These are phyloP conservation scores for Verticillium longisporum DNA, from an alignment of 2,329 filamentous ascomycete genomes.

Conservation along the genomic window DNA sequence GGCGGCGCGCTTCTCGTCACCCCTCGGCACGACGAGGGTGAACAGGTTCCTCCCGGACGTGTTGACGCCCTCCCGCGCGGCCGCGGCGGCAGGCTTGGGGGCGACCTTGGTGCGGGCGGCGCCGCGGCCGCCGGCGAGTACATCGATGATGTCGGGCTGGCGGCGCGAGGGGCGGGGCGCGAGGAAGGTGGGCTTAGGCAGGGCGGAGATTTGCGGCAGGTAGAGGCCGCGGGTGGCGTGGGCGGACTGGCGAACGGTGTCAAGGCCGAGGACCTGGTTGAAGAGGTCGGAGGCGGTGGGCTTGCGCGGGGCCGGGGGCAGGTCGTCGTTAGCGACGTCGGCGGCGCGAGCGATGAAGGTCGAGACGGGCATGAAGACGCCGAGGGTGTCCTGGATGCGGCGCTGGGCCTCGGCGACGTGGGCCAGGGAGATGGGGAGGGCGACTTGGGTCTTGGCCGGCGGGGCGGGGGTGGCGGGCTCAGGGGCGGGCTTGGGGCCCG, in stretches of 20 bases:
- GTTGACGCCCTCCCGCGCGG: slow-evolving; percentile 28
- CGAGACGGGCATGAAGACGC: slow-evolving; percentile 74
- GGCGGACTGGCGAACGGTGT: slow-evolving; percentile 30
- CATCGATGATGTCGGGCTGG: slow-evolving; percentile 71
- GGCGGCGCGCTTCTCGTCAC: slow-evolving; percentile 74
- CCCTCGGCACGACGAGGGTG: slow-evolving; percentile 69
- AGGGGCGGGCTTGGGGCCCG: slow-evolving; percentile 18
- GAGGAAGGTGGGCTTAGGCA: slow-evolving; percentile 35
- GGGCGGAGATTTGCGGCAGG: slow-evolving; percentile 61
- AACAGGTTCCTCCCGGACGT: slow-evolving; percentile 67
- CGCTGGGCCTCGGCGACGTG: slow-evolving; percentile 76
- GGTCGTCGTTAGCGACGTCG: slow-evolving; percentile 79
- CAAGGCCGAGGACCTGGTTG: slow-evolving; percentile 74
- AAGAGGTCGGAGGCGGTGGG: slow-evolving; percentile 79
- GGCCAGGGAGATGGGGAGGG: slow-evolving; percentile 70
- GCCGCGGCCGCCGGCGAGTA: slow-evolving; percentile 49
- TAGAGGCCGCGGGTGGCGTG: slow-evolving; percentile 54
- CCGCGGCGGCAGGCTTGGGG: slow-evolving; percentile 19
- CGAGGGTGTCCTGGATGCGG: slow-evolving; percentile 69
- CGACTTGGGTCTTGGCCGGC: slow-evolving; percentile 49
- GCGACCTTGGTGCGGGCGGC: slow-evolving; percentile 17
- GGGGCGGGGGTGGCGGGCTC: slow-evolving; percentile 27
- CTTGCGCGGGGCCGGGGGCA: slow-evolving; percentile 61
- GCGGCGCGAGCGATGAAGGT: slow-evolving; percentile 82
- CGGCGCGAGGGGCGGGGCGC: slow-evolving; percentile 19